Percentiles rank a stretch among this genome's conserved stretches.
phyloP scores from a whole-genome alignment of 148 eudicot genomes.

The Rhododendron kiyosumense region DNA sequence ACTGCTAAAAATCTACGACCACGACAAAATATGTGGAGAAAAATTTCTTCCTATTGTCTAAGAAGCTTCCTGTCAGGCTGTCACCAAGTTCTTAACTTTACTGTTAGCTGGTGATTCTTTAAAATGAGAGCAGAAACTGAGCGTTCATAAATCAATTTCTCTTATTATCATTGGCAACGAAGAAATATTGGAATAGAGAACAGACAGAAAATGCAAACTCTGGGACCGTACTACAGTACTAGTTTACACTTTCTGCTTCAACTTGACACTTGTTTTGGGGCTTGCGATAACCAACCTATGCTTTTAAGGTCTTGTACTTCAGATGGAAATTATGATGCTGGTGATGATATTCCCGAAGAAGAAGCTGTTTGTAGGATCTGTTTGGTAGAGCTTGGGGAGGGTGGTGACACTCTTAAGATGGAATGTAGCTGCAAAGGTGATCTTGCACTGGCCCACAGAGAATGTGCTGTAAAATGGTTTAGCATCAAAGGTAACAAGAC shows the following conservation, averaged over 20 bases:
- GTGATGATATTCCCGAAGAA: conserved; percentile 80
- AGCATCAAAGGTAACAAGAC: conserved; percentile 94
- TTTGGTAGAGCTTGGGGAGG: conserved; percentile 81
- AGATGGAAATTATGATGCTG: conserved; percentile 49
- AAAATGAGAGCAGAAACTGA: neutral
- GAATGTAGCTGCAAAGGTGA: conserved; percentile 98
- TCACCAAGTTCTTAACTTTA: neutral
- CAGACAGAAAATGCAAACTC: neutral
- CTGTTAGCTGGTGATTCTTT: neutral
- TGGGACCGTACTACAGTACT: neutral
- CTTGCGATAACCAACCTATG: conserved; percentile 25
- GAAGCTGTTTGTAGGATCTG: conserved; percentile 99
- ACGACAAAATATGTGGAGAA: neutral
- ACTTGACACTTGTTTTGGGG: neutral
- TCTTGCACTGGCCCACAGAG: conserved; percentile 89
- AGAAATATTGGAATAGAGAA: neutral
- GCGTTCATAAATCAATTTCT: neutral
- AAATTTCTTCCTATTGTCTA: neutral
- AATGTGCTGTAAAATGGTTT: conserved; percentile 96
- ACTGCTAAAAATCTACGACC: neutral
- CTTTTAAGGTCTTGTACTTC: conserved; percentile 33
- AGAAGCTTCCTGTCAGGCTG: neutral
- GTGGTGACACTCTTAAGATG: conserved; percentile 79
- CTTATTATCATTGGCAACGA: neutral
- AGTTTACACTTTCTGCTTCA: conserved; percentile 2